A percentile compares a stretch with the other conserved stretches of the same genome.
Conservation (phyloP, 371 early-diverging fungal species). For the Actinomortierella wolfii region DNA sequence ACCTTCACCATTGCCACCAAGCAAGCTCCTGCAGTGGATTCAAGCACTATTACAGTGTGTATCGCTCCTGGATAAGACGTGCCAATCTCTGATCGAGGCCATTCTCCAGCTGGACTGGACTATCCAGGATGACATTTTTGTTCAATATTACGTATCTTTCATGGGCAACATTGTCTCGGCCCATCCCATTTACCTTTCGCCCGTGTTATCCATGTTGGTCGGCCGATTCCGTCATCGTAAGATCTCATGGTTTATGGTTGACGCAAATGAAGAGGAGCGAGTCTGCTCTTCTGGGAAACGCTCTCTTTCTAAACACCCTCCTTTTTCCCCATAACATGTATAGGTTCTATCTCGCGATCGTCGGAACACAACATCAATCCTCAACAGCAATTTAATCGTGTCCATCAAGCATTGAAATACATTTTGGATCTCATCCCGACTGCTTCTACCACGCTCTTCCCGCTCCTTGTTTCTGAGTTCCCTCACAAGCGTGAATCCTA, state of each 20-base stretch:
- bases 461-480: slow-evolving; percentile 67
- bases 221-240: slow-evolving; percentile 67
- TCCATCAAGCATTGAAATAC: slow-evolving; percentile 69
- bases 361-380: slow-evolving; percentile 6
- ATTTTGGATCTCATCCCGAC: slow-evolving; percentile 82
- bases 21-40: slow-evolving; percentile 57
- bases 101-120: slow-evolving; percentile 76
- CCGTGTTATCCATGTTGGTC: slow-evolving; percentile 70
- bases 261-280: too few species aligned
- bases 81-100: slow-evolving; percentile 71
- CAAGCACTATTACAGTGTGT: slow-evolving; percentile 53
- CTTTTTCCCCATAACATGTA: neutral
- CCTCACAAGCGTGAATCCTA: slow-evolving; percentile 79
- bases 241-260: slow-evolving; percentile 21
- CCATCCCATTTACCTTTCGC: slow-evolving; percentile 76
- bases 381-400: slow-evolving; percentile 49
- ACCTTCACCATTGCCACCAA: slow-evolving; percentile 54
- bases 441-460: slow-evolving; percentile 67
- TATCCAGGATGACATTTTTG: slow-evolving; percentile 61
- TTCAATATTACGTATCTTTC: slow-evolving; percentile 69
- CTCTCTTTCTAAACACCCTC: too few species aligned
- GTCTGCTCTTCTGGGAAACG: too few species aligned
- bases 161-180: slow-evolving; percentile 85
- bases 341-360: slow-evolving; percentile 11
- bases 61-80: slow-evolving; percentile 46